Conservation (phyloP, 2,329 filamentous ascomycete genomes). For the Tolypocladium paradoxum region DNA sequence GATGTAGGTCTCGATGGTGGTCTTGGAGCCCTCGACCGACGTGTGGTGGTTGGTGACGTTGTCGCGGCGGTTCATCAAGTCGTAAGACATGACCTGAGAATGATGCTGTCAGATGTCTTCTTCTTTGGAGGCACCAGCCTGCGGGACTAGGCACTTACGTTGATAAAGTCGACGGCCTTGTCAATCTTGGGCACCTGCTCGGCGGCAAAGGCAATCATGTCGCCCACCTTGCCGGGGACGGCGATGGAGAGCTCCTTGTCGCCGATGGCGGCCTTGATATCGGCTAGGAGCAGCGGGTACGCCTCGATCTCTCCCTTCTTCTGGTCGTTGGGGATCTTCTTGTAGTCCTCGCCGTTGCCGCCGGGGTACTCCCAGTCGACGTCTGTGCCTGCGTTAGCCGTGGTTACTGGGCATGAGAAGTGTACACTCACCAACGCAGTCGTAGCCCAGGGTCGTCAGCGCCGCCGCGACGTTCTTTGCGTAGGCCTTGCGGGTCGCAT, state of each 20-base stretch:
- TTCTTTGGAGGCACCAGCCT: neutral
- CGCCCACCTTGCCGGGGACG: constrained; percentile 48
- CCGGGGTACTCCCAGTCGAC: constrained; percentile 56
- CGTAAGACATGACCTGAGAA: constrained; percentile 53
- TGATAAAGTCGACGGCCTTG: constrained; percentile 52
- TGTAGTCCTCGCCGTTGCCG: constrained; percentile 62
- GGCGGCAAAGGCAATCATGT: constrained; percentile 58
- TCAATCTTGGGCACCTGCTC: constrained; percentile 48
- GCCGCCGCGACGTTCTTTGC: constrained; percentile 47
- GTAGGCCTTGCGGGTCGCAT: constrained; percentile 36
- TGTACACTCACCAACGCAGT: constrained; percentile 41
- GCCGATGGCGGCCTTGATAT: constrained; percentile 47
- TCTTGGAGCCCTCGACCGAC: constrained; percentile 42
- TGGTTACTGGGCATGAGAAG: neutral
- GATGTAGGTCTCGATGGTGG: constrained; percentile 48
- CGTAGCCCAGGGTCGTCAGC: constrained; percentile 43
- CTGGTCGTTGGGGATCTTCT: constrained; percentile 43
- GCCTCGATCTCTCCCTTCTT: constrained; percentile 50
- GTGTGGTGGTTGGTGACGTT: constrained; percentile 53
- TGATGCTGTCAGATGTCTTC: neutral
- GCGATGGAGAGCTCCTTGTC: constrained; percentile 55
- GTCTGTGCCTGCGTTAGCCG: constrained; percentile 25
- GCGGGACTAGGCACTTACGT: constrained; percentile 21
- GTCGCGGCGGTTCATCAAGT: constrained; percentile 64
- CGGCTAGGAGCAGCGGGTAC: constrained; percentile 49